Evolutionary conservation across 306 rosid species (phyloP).

Genomic region (Ormosia emarginata): DNA sequence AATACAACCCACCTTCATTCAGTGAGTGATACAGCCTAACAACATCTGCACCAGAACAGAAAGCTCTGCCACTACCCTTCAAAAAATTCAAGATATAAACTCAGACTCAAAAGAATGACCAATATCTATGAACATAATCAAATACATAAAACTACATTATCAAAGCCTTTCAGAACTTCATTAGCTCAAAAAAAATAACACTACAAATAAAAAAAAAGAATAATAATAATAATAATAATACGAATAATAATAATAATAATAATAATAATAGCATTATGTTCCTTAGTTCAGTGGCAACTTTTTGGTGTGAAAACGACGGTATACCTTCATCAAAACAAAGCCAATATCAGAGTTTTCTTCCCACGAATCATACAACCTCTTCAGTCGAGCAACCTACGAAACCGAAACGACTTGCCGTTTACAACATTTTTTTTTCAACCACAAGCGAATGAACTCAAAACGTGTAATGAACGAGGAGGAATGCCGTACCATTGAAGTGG

Average conservation of each 20-base stretch:
- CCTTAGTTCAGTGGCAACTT: neutral
- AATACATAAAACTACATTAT: neutral
- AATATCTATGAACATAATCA: conserved; percentile 3
- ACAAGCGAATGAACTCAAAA: neutral
- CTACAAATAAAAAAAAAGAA: neutral
- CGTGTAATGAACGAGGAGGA: neutral
- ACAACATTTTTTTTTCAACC: neutral
- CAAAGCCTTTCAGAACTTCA: neutral
- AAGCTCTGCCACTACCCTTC: conserved; percentile 91
- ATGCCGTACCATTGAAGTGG: conserved; percentile 50
- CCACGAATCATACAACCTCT: conserved; percentile 91
- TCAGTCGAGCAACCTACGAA: conserved; percentile 70
- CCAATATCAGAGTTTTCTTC: conserved; percentile 89
- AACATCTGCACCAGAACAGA: conserved; percentile 87
- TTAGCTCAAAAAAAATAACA: neutral
- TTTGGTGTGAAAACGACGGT: neutral
- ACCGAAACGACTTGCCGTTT: conserved; percentile 18
- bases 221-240: no score
- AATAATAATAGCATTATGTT: neutral
- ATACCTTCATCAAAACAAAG: conserved; percentile 90
- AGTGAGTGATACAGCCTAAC: conserved; percentile 60
- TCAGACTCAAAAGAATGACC: conserved; percentile 28
- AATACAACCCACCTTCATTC: conserved; percentile 58
- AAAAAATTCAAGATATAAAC: conserved; percentile 31
- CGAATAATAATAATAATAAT: no score